Conservation (phyloP, 2,329 filamentous ascomycete species). For the Fusarium penzigii region DNA sequence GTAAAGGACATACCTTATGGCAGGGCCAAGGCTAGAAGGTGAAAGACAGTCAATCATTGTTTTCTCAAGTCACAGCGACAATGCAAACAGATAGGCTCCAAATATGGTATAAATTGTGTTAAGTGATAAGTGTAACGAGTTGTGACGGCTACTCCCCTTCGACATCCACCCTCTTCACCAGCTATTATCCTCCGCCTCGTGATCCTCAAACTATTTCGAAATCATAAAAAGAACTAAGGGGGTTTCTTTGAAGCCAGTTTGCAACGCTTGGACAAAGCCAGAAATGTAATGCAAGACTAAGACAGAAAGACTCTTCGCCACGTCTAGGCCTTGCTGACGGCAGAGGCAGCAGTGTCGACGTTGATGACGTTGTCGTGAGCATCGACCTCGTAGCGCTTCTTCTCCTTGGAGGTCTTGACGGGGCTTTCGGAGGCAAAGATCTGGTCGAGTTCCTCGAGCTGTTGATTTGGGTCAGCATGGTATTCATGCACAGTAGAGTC, state of each 20-base stretch:
- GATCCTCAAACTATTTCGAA: neutral
- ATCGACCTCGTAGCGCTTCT: slow-evolving; percentile 24
- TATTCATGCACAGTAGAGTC: neutral
- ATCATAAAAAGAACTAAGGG: neutral
- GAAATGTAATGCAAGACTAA: neutral
- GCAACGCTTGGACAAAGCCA: neutral
- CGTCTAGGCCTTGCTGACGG: slow-evolving; percentile 4
- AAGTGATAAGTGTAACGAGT: neutral
- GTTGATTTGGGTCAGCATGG: neutral
- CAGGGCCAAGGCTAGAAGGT: too few relatives aligned
- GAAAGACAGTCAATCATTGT: too few relatives aligned
- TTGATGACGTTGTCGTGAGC: slow-evolving; percentile 18
- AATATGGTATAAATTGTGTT: neutral
- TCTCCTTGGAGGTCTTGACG: slow-evolving; percentile 21
- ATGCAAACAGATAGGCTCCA: neutral
- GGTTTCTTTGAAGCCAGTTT: neutral
- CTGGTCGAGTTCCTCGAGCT: slow-evolving; percentile 27
- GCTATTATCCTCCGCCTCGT: neutral
- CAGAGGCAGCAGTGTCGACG: slow-evolving; percentile 10
- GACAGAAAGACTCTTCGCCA: rapidly evolving
- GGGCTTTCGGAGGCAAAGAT: slow-evolving; percentile 24
- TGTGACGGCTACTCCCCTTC: neutral
- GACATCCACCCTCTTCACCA: neutral
- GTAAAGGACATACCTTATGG: too few relatives aligned
- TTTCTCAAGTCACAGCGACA: neutral